These are phyloP conservation scores for Eudorina sp. DNA, from an alignment of 139 green algal genomes.

Conservation along the genomic window DNA sequence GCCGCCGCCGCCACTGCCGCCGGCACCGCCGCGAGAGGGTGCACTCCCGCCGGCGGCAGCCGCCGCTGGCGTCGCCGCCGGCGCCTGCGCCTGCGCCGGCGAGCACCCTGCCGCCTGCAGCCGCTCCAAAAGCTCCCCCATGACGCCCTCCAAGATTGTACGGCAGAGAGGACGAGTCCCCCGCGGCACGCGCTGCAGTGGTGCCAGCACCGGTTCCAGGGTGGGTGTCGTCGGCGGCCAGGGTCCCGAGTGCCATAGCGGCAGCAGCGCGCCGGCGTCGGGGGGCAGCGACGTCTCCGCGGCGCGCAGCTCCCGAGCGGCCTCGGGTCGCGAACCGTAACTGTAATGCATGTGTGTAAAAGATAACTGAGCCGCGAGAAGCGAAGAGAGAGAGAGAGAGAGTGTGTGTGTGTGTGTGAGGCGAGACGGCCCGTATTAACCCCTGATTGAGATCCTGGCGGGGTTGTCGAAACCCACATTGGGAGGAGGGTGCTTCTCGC, in stretches of 20 bases:
- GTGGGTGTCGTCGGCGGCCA: background rate
- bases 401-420: too few relatives aligned
- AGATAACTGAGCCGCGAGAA: too few relatives aligned
- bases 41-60: background rate
- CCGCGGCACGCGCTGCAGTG: conserved; percentile 21
- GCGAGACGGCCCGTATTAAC: too few relatives aligned
- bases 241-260: conserved; percentile 36
- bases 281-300: background rate
- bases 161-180: conserved; percentile 26
- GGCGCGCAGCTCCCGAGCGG: background rate
- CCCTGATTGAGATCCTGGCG: too few relatives aligned
- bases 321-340: background rate
- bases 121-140: conserved; percentile 22
- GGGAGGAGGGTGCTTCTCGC: too few relatives aligned
- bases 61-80: background rate
- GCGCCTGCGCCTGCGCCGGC: conserved; percentile 16
- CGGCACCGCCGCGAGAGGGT: background rate
- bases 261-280: background rate
- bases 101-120: conserved; percentile 1
- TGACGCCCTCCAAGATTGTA: conserved; percentile 14
- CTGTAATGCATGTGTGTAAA: too few relatives aligned
- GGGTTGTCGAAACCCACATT: too few relatives aligned
- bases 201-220: background rate
- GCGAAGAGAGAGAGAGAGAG: too few relatives aligned
- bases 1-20: background rate